Percentiles rank a stretch among this genome's conserved stretches.
Conservation (phyloP, 768 basidiomycete species). For the Mycena venus region DNA sequence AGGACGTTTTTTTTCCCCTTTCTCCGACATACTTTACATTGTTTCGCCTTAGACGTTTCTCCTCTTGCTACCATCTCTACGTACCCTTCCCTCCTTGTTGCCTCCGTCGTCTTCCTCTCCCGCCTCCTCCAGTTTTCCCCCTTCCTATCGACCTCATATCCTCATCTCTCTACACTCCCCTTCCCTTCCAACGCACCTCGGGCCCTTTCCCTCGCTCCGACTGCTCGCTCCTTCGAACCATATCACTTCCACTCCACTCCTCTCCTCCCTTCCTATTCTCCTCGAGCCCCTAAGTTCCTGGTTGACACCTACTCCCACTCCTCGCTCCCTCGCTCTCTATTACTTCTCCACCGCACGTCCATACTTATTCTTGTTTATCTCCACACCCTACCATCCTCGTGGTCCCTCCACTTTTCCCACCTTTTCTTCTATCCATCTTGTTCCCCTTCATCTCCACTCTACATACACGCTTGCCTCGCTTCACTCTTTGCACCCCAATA, state of each 20-base stretch:
- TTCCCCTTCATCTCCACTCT: background rate
- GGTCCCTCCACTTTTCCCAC: background rate
- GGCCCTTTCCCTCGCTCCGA: no score
- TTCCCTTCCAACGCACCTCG: no score
- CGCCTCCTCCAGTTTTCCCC: no score
- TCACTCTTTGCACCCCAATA: background rate
- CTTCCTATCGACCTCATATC: no score
- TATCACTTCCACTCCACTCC: background rate
- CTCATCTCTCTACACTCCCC: no score
- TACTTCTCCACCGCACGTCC: no score
- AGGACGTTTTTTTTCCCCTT: conserved; percentile 10
- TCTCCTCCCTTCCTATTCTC: background rate
- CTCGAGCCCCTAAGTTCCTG: background rate
- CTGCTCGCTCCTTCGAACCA: no score
- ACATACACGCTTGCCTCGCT: background rate
- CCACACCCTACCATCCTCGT: background rate
- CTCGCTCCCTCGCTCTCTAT: background rate
- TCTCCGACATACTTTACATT: background rate
- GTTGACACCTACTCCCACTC: no score
- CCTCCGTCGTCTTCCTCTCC: no score
- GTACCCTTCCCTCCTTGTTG: no score
- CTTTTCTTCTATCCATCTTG: background rate
- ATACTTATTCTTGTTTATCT: background rate
- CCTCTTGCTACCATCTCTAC: background rate
- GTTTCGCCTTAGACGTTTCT: background rate